phyloP scores from a whole-genome alignment of 1,284 basidiomycete genomes.

The Vanrija humicola region DNA sequence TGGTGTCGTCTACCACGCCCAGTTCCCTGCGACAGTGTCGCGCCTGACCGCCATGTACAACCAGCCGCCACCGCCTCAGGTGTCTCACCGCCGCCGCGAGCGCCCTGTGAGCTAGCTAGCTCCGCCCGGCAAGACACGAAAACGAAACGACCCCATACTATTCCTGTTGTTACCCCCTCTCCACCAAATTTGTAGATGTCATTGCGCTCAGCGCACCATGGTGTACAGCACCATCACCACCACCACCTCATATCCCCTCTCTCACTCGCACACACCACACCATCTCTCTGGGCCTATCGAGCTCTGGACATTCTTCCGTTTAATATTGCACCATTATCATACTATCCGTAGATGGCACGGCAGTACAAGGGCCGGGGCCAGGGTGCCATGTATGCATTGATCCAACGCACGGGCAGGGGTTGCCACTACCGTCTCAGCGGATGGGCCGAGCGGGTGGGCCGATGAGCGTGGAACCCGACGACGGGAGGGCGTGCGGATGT shows the following conservation, averaged over 20 bases:
- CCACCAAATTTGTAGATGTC: background rate
- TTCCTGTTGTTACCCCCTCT: background rate
- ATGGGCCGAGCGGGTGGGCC: too few species aligned
- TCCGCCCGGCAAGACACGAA: too few species aligned
- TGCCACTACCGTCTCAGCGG: too few species aligned
- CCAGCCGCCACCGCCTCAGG: constrained; percentile 6
- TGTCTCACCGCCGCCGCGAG: constrained; percentile 14
- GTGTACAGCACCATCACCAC: background rate
- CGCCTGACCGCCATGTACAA: constrained; percentile 15
- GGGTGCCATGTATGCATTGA: constrained; percentile 7
- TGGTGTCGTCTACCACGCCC: too few species aligned
- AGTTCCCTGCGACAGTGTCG: background rate
- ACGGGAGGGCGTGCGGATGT: too few species aligned
- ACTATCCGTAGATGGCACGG: background rate
- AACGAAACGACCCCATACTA: background rate
- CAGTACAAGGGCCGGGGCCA: constrained; percentile 1
- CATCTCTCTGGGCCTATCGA: background rate
- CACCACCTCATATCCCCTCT: background rate
- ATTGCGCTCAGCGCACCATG: background rate
- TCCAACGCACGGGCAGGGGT: background rate
- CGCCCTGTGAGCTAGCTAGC: constrained; percentile 17
- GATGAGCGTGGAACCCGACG: too few species aligned
- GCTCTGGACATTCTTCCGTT: background rate
- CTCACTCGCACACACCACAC: background rate
- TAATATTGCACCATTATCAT: background rate